These are phyloP conservation scores for Gossypium sturtianum DNA, from an alignment of 345 rosid genomes.

Conservation along the genomic window DNA sequence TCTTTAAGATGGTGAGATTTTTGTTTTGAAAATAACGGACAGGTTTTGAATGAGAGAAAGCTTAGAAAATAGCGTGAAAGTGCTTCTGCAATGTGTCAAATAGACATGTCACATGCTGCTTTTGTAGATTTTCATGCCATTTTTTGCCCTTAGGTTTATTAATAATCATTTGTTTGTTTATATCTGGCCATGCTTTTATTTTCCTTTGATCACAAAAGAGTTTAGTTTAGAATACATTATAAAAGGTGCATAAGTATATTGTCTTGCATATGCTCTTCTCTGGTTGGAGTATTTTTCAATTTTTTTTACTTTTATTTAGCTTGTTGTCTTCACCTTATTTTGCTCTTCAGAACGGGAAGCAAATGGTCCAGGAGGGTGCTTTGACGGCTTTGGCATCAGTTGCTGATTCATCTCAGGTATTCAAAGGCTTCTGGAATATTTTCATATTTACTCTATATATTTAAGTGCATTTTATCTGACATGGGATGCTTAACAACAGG, in stretches of 20 bases:
- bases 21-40: not conserved
- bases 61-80: not conserved
- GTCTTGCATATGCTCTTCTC: not conserved
- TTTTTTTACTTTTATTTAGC: not conserved
- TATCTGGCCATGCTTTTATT: not conserved
- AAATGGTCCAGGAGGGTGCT: slow-evolving; percentile 80
- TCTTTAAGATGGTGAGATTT: not conserved
- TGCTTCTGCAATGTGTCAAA: not conserved
- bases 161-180: not conserved
- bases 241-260: not conserved
- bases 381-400: slow-evolving; percentile 73
- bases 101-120: not conserved
- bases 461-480: slow-evolving; percentile 7
- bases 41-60: not conserved
- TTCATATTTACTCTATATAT: not conserved
- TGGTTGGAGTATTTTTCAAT: not conserved
- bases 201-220: not conserved
- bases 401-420: slow-evolving; percentile 73
- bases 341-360: slow-evolving; percentile 51
- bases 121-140: not conserved
- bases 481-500: slow-evolving; percentile 27
- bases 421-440: not conserved
- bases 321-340: not conserved
- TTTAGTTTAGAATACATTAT: not conserved
- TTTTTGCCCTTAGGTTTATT: not conserved